Base-by-base conservation (phyloP, 768 basidiomycete species). In the Kwoniella newhampshirensis region DNA sequence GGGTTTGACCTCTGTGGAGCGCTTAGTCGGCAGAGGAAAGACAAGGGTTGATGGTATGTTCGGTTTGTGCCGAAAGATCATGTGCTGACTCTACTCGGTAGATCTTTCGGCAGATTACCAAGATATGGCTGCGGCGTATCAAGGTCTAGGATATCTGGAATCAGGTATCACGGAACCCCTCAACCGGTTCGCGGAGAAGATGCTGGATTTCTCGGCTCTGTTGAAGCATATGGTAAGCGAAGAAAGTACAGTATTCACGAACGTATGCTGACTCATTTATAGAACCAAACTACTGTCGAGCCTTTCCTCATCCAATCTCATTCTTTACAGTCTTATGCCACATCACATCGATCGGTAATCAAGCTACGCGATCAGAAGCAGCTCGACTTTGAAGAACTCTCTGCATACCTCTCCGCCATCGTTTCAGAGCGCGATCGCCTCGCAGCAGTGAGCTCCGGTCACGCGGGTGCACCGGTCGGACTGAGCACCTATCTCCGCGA, bases 341-440 rank as follows among this genome's bases (percentile, higher is more conserved):
- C 91, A 71, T 86, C 89, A 27, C 94, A 97, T 65, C 86, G 90
- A 49, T 85, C 87, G n/a, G 91, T 98, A 20, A 82, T 99, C 63
- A 94, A 90, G 77, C 82, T 96, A 27, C 86, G 96, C 42, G 96
- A 98, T 75, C 96, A 98, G 78, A 99, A 98, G 76, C 96, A 99
- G 75, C 84, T 98, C 53, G 96, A 99, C 73, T 94, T 97, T 62
- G 96, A 99, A 77, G 94, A 98, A 74, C 82, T 98, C 8, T 91
- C 91, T 1, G 89, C 91, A 50, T 98, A 98, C 76, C 81, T 99
- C 12, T 88, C 89, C 5, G 88, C 87, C n/a, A 86, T 97, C 42
- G 91, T 90, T 0, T 81, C 86, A 11, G 96, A 99, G 77, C 86
- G 96, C 20, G 96, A 99, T 71, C 81, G 96, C 42, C 80, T 99